phyloP scores from a whole-genome alignment of 192 early-diverging fungal species.

The Diversispora eburnea region DNA sequence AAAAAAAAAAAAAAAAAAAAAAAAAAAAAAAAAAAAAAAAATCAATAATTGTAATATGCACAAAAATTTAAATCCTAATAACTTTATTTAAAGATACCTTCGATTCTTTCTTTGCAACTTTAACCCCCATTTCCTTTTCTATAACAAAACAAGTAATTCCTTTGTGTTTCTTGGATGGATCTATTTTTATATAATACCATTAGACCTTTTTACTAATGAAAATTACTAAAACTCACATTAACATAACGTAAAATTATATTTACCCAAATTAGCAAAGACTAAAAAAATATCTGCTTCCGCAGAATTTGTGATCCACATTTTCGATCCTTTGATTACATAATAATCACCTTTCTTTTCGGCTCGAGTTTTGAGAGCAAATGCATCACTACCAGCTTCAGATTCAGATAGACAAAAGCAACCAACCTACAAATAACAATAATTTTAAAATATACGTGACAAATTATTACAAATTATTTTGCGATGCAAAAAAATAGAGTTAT shows the following conservation, averaged over 20 bases:
- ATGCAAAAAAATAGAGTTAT: background rate
- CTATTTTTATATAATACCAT: conserved; percentile 28
- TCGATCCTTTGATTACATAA: conserved; percentile 82
- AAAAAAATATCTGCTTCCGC: conserved; percentile 92
- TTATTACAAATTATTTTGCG: background rate
- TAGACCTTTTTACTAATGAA: background rate
- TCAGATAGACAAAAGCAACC: conserved; percentile 96
- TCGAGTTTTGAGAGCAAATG: conserved; percentile 85
- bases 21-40: background rate
- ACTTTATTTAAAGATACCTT: conserved; percentile 54
- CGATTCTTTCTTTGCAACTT: conserved; percentile 93
- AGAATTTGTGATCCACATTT: conserved; percentile 98
- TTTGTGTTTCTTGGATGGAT: conserved; percentile 89
- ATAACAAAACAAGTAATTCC: conserved; percentile 97
- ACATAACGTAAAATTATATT: background rate
- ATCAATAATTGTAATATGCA: background rate
- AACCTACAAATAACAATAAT: conserved; percentile 44
- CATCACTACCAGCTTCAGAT: conserved; percentile 87
- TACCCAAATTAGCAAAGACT: conserved; percentile 93
- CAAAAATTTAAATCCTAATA: conserved; percentile 12
- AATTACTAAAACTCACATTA: background rate
- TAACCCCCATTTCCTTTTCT: conserved; percentile 87
- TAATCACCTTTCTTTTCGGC: conserved; percentile 85
- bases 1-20: conserved; percentile 26
- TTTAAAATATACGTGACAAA: background rate